Percentiles rank a stretch among this genome's conserved stretches.
Evolutionary conservation across 2,329 filamentous ascomycete genomes (phyloP).

Genomic region (Paracoccidioides lutzii): DNA sequence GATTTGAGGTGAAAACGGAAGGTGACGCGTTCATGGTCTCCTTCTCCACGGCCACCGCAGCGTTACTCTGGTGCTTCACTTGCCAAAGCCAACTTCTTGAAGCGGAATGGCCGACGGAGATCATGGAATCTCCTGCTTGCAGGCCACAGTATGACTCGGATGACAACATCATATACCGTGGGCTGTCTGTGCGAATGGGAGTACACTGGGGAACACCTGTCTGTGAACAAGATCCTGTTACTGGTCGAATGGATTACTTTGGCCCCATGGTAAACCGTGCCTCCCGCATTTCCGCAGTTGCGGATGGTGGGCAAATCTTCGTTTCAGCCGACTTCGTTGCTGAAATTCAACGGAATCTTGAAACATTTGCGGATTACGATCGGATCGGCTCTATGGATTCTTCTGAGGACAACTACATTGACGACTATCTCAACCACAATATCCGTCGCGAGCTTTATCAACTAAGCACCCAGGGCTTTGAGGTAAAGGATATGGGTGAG

Average conservation of each 20-base stretch:
- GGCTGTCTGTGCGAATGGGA: conserved; percentile 91
- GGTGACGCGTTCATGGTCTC: conserved; percentile 99
- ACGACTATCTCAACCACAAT: conserved; percentile 59
- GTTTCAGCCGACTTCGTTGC: conserved; percentile 95
- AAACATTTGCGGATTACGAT: conserved; percentile 78
- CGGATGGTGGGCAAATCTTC: conserved; percentile 92
- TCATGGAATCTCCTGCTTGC: conserved; percentile 73
- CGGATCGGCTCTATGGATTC: conserved; percentile 54
- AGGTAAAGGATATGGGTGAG: conserved; percentile 92
- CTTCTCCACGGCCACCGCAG: conserved; percentile 89
- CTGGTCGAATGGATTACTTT: conserved; percentile 97
- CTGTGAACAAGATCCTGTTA: conserved; percentile 90
- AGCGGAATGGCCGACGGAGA: conserved; percentile 85
- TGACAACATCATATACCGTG: conserved; percentile 80
- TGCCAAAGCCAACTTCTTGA: conserved; percentile 81
- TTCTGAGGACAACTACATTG: conserved; percentile 58
- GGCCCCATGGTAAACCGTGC: conserved; percentile 98
- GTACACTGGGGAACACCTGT: conserved; percentile 92
- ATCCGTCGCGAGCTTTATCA: conserved; percentile 81
- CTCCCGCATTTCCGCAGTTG: conserved; percentile 82
- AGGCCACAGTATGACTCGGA: conserved; percentile 73
- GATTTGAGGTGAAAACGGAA: conserved; percentile 99
- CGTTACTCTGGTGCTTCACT: conserved; percentile 89
- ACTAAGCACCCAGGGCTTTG: conserved; percentile 81
- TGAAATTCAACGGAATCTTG: conserved; percentile 81